A percentile compares a stretch with the other conserved stretches of the same genome.
Conservation (phyloP, 2,329 filamentous ascomycete genomes). For the Penicillium janthinellum region DNA sequence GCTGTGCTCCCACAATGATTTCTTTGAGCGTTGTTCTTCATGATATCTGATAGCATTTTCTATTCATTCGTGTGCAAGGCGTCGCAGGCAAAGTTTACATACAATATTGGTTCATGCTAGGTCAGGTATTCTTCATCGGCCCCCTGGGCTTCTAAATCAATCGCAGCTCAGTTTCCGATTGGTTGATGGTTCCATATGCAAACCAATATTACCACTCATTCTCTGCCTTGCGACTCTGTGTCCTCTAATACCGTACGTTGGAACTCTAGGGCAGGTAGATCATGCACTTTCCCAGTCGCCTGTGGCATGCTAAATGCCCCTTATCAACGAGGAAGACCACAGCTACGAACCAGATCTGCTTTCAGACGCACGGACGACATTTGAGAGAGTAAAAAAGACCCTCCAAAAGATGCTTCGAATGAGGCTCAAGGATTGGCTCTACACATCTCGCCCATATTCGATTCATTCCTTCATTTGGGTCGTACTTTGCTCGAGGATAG, state of each 20-base stretch:
- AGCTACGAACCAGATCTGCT: too few relatives aligned
- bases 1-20: slow-evolving; percentile 12
- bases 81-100: neutral
- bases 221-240: neutral
- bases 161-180: neutral
- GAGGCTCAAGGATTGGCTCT: too few relatives aligned
- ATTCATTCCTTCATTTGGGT: too few relatives aligned
- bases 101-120: neutral
- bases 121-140: neutral
- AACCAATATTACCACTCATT: neutral
- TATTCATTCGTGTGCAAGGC: neutral
- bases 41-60: neutral
- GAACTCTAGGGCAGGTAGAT: too few relatives aligned
- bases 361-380: too few relatives aligned
- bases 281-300: too few relatives aligned
- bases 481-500: too few relatives aligned
- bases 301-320: too few relatives aligned
- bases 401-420: neutral
- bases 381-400: neutral
- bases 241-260: neutral
- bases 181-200: neutral
- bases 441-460: too few relatives aligned
- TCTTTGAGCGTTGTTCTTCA: neutral
- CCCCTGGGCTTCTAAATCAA: neutral
- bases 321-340: too few relatives aligned